Percentiles rank a stretch among this genome's conserved stretches.
Conservation (phyloP, 305 asterid genomes). For the Fraxinus sp. region DNA sequence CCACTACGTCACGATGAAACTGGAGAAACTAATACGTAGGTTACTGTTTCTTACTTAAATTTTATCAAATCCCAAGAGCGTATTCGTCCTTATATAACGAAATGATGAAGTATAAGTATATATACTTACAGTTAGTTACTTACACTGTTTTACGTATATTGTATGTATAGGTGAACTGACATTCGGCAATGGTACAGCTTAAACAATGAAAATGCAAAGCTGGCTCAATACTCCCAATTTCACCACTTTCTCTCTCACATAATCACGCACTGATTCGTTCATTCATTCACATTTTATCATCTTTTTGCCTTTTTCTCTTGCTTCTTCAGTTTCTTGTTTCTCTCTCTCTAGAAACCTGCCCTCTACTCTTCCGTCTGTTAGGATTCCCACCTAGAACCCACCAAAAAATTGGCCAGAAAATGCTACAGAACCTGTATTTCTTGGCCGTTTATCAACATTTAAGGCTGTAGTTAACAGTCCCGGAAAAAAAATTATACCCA, state of each 20-base stretch:
- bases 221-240: slow-evolving; percentile 28
- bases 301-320: slow-evolving; percentile 1
- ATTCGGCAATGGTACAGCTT: slow-evolving; percentile 29
- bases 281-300: slow-evolving; percentile 10
- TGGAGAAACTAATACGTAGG: slow-evolving; percentile 22
- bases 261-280: slow-evolving; percentile 25
- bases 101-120: neutral
- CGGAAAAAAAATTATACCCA: neutral
- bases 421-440: slow-evolving; percentile 35
- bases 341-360: slow-evolving; percentile 26
- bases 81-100: slow-evolving; percentile 20
- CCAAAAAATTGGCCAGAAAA: slow-evolving; percentile 8
- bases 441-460: slow-evolving; percentile 13
- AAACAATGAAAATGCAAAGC: slow-evolving; percentile 32
- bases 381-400: slow-evolving; percentile 33
- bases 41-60: slow-evolving; percentile 3
- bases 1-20: slow-evolving; percentile 37
- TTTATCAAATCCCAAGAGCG: slow-evolving; percentile 17
- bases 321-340: slow-evolving; percentile 17
- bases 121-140: neutral
- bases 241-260: slow-evolving; percentile 22
- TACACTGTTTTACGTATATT: slow-evolving; percentile 9
- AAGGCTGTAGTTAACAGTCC: slow-evolving; percentile 18
- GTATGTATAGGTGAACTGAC: neutral
- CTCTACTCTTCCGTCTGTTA: slow-evolving; percentile 30